Evolutionary conservation across 208 protist genomes (phyloP).

Genomic region (Tritrichomonas foetus): DNA sequence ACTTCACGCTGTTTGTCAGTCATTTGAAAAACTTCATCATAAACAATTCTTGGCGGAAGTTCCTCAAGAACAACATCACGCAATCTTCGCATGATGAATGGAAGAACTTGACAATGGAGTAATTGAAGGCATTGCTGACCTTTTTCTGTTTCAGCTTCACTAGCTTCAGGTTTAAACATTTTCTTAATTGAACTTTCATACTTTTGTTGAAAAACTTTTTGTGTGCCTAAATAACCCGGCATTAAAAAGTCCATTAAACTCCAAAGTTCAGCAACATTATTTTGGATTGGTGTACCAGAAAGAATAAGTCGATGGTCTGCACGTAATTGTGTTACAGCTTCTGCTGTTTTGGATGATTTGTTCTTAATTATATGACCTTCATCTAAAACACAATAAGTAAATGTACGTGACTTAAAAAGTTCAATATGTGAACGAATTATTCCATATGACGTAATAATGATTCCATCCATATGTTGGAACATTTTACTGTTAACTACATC

Average conservation of each 20-base stretch:
- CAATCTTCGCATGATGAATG: conserved; percentile 73
- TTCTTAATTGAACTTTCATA: conserved; percentile 68
- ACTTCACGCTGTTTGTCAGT: not conserved
- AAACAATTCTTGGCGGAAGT: not conserved
- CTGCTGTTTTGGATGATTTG: conserved; percentile 61
- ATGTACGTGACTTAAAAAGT: conserved; percentile 44
- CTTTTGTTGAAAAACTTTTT: conserved; percentile 58
- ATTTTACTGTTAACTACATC: not conserved
- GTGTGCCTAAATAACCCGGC: conserved; percentile 73
- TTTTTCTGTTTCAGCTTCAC: conserved; percentile 48
- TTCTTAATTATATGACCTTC: conserved; percentile 86
- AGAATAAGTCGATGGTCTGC: conserved; percentile 70
- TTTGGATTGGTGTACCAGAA: conserved; percentile 78
- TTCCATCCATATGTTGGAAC: not conserved
- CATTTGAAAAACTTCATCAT: not conserved
- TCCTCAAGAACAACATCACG: conserved; percentile 70
- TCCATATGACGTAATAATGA: conserved; percentile 72
- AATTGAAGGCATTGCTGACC: conserved; percentile 62
- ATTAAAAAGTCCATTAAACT: conserved; percentile 83
- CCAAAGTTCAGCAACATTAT: conserved; percentile 77
- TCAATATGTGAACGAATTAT: conserved; percentile 67
- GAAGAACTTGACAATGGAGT: conserved; percentile 74
- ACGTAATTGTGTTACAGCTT: conserved; percentile 50
- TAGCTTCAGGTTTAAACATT: conserved; percentile 50
- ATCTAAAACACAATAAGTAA: conserved; percentile 75